Evolutionary conservation across 495 filamentous ascomycete genomes (phyloP).

Genomic region (Daldinia childiae): DNA sequence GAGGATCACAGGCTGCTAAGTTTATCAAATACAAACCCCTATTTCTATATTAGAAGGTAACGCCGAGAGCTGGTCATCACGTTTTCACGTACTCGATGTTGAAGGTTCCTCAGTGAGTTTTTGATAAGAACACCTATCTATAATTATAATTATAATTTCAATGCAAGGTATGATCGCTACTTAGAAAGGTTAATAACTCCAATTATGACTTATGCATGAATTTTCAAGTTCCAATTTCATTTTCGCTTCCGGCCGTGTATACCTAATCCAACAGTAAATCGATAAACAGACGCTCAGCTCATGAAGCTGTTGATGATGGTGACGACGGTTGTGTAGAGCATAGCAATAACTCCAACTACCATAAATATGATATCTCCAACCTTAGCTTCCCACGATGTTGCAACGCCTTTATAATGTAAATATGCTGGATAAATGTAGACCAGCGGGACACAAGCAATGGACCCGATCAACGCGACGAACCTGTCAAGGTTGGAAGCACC

Average conservation of each 20-base stretch:
- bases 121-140: background rate
- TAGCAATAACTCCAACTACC: constrained; percentile 63
- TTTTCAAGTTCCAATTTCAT: constrained; percentile 4
- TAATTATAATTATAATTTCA: background rate
- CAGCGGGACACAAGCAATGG: constrained; percentile 77
- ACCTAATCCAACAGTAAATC: background rate
- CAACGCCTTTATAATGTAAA: constrained; percentile 68
- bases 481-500: constrained; percentile 70
- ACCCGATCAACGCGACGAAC: constrained; percentile 71
- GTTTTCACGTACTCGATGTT: background rate
- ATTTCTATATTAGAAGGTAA: background rate
- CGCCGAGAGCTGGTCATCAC: background rate
- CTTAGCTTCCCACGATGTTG: constrained; percentile 57
- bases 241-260: background rate
- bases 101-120: background rate
- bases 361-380: constrained; percentile 64
- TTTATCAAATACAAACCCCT: background rate
- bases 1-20: background rate
- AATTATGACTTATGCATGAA: constrained; percentile 4
- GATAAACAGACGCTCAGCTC: constrained; percentile 19
- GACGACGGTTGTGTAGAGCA: constrained; percentile 70
- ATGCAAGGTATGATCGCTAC: background rate
- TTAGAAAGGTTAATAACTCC: constrained; percentile 12
- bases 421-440: constrained; percentile 92
- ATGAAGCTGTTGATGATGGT: constrained; percentile 60